Conservation (phyloP, 2,329 filamentous ascomycete genomes). For the Microdochium bolleyi region DNA sequence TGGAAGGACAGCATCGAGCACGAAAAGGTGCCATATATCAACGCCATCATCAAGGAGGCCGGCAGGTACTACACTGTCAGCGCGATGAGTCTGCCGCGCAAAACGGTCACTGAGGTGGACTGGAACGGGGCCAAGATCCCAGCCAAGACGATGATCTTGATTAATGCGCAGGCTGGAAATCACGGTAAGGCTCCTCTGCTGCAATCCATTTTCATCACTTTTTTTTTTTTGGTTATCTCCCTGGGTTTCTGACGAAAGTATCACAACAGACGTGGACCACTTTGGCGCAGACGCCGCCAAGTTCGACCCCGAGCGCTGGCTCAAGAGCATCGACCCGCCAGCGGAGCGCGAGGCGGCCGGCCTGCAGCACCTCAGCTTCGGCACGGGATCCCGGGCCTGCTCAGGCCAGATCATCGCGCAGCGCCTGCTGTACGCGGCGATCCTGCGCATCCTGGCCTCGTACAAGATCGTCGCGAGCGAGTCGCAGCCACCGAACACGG, state of each 20-base stretch:
- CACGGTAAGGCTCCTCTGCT: constrained; percentile 29
- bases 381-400: constrained; percentile 41
- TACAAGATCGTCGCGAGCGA: constrained; percentile 41
- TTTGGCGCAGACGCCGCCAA: constrained; percentile 33
- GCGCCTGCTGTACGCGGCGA: constrained; percentile 38
- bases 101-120: constrained; percentile 38
- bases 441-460: constrained; percentile 37
- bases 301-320: constrained; percentile 43
- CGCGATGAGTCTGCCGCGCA: constrained; percentile 42
- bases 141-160: constrained; percentile 43
- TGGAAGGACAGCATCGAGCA: constrained; percentile 34
- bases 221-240: no score
- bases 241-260: no score
- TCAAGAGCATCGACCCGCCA: constrained; percentile 25
- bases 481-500: constrained; percentile 45
- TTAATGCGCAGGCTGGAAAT: constrained; percentile 47
- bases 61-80: constrained; percentile 44
- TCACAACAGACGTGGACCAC: constrained; percentile 38
- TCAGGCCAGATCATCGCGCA: constrained; percentile 41
- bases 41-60: constrained; percentile 42
- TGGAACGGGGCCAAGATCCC: constrained; percentile 44
- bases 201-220: no score
- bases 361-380: constrained; percentile 39
- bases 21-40: constrained; percentile 39
- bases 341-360: constrained; percentile 19